phyloP scores from a whole-genome alignment of 2,329 filamentous ascomycete species.

The Pestalotiopsis sp. region DNA sequence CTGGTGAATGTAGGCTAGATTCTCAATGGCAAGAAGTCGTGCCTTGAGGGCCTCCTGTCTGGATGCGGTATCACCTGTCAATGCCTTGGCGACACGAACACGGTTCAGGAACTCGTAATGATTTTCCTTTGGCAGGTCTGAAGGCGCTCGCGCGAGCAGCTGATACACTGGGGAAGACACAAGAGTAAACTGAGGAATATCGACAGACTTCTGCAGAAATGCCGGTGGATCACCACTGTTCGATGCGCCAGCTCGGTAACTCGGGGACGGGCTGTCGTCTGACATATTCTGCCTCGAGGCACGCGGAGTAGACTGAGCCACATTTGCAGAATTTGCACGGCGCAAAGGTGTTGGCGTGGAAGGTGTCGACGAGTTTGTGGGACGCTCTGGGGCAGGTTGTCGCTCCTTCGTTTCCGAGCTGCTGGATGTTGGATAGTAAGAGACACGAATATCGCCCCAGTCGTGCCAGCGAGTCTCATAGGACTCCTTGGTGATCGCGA shows the following conservation, averaged over 20 bases:
- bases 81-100: constrained; percentile 79
- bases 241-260: constrained; percentile 40
- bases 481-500: constrained; percentile 67
- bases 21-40: constrained; percentile 84
- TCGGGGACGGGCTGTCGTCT: constrained; percentile 50
- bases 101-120: constrained; percentile 87
- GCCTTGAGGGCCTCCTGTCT: constrained; percentile 79
- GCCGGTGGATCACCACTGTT: constrained; percentile 41
- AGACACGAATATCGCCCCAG: constrained; percentile 79
- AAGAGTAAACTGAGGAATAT: constrained; percentile 63
- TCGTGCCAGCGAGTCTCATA: constrained; percentile 64
- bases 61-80: constrained; percentile 65
- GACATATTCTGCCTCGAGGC: constrained; percentile 37
- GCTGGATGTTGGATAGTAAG: constrained; percentile 68
- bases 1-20: constrained; percentile 84
- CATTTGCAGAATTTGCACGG: constrained; percentile 62
- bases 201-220: constrained; percentile 60
- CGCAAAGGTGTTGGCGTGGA: constrained; percentile 76
- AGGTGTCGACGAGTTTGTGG: constrained; percentile 53
- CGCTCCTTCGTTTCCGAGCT: constrained; percentile 32
- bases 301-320: constrained; percentile 39
- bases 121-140: constrained; percentile 70
- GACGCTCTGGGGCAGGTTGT: constrained; percentile 32
- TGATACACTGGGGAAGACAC: constrained; percentile 56
- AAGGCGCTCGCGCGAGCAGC: constrained; percentile 56